Evolutionary conservation across 2,329 filamentous ascomycete genomes (phyloP).

Genomic region (Neopestalotiopsis rosae): DNA sequence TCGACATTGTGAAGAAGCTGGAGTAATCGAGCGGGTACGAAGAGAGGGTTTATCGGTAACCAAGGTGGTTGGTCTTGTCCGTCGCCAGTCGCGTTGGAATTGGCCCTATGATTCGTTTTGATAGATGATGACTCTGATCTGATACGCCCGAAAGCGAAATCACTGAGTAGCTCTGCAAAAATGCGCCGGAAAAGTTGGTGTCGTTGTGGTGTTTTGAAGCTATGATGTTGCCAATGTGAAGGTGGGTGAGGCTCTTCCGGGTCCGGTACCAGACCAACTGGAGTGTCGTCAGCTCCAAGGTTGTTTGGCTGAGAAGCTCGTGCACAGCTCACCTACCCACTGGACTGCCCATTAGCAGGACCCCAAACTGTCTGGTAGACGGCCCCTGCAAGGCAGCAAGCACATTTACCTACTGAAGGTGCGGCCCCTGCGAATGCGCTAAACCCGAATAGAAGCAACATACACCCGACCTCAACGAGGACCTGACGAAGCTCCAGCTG

Average conservation of each 20-base stretch:
- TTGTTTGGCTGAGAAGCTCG: slow-evolving; percentile 11
- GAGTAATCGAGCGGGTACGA: slow-evolving; percentile 15
- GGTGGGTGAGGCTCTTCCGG: slow-evolving; percentile 9
- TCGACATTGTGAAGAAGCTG: slow-evolving; percentile 55
- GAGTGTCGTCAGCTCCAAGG: slow-evolving; percentile 13
- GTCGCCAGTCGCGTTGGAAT: neutral
- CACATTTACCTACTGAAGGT: neutral
- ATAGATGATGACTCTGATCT: neutral
- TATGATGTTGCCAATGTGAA: neutral
- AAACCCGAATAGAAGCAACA: slow-evolving; percentile 24
- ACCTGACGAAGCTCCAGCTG: slow-evolving; percentile 22
- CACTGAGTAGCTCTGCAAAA: neutral
- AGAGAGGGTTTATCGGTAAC: neutral
- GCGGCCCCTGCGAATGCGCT: slow-evolving; percentile 21
- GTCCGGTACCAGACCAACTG: neutral
- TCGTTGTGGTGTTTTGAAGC: neutral
- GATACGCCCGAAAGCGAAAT: neutral
- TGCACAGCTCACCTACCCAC: neutral
- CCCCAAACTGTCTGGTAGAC: neutral
- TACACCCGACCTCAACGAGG: neutral
- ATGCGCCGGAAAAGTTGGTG: neutral
- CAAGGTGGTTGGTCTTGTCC: neutral
- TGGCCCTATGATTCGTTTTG: neutral
- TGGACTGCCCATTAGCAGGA: neutral
- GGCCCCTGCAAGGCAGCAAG: neutral